Conservation (phyloP, 1,284 basidiomycete species). For the Cutaneotrichosporon cavernicola region DNA sequence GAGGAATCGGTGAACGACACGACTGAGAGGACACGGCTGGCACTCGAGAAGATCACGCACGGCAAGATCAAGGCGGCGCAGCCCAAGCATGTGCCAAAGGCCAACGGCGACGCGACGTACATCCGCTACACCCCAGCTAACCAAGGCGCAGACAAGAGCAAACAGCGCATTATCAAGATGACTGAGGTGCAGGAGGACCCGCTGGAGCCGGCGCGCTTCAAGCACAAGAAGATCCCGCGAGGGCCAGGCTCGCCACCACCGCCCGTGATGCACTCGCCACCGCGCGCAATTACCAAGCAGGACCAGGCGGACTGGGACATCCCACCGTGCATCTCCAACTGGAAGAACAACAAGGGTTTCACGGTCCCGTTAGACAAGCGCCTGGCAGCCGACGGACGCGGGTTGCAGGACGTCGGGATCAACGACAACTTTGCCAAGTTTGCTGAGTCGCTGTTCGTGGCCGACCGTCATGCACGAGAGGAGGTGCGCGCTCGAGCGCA, state of each 20-base stretch:
- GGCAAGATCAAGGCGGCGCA: slow-evolving; percentile 97
- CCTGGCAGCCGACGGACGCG: slow-evolving; percentile 93
- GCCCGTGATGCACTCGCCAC: slow-evolving; percentile 93
- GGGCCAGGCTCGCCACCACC: slow-evolving; percentile 95
- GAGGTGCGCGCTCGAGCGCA: slow-evolving; percentile 93
- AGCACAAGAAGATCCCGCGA: slow-evolving; percentile 96
- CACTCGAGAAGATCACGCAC: slow-evolving; percentile 88
- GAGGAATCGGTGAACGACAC: slow-evolving; percentile 86
- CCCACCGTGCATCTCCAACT: slow-evolving; percentile 98
- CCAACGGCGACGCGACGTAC: slow-evolving; percentile 76
- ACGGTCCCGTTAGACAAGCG: slow-evolving; percentile 98
- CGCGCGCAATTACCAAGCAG: slow-evolving; percentile 89
- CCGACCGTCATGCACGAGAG: slow-evolving; percentile 96
- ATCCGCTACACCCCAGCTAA: slow-evolving; percentile 91
- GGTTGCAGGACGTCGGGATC: slow-evolving; percentile 96
- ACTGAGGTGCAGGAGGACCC: slow-evolving; percentile 96
- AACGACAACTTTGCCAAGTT: slow-evolving; percentile 99
- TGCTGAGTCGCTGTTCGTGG: slow-evolving; percentile 91
- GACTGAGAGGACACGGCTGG: slow-evolving; percentile 82
- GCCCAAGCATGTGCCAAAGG: slow-evolving; percentile 64
- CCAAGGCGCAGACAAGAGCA: slow-evolving; percentile 53
- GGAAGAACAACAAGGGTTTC: slow-evolving; percentile 99
- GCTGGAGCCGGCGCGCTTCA: slow-evolving; percentile 92
- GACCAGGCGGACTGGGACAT: slow-evolving; percentile 99
- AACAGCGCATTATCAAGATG: slow-evolving; percentile 99